Conservation (phyloP, 768 basidiomycete species). For the Thelephora aurantiotincta region DNA sequence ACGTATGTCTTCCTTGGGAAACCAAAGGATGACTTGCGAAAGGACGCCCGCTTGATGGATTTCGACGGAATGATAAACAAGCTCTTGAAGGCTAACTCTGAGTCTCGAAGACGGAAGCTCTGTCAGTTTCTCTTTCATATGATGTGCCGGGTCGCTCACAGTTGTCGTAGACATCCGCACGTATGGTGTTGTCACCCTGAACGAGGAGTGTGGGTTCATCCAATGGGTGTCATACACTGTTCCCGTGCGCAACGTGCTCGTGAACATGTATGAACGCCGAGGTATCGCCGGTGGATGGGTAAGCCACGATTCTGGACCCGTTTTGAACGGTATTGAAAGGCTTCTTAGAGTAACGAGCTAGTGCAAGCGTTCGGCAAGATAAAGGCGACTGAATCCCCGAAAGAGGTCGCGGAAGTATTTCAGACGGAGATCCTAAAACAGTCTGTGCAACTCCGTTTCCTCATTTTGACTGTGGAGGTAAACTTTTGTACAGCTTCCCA, state of each 20-base stretch:
- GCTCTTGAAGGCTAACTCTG: constrained; percentile 83
- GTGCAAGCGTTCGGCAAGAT: constrained; percentile 30
- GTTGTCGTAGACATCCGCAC: constrained; percentile 68
- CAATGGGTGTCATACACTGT: constrained; percentile 97
- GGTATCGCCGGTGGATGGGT: constrained; percentile 33
- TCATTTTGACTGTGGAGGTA: neutral
- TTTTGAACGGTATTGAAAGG: neutral
- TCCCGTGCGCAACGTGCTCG: constrained; percentile 64
- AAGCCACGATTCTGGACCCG: constrained; percentile 10
- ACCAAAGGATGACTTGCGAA: constrained; percentile 92
- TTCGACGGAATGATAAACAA: constrained; percentile 98
- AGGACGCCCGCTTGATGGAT: constrained; percentile 96
- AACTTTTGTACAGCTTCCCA: constrained; percentile 35
- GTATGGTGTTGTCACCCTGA: constrained; percentile 95
- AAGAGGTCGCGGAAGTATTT: constrained; percentile 39
- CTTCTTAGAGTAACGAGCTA: constrained; percentile 30
- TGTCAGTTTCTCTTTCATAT: constrained; percentile 36
- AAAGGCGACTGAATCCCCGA: constrained; percentile 30
- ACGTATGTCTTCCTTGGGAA: constrained; percentile 89
- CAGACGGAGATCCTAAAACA: constrained; percentile 35
- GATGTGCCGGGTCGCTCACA: neutral
- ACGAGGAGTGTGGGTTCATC: constrained; percentile 94
- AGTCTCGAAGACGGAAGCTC: constrained; percentile 80
- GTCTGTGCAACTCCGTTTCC: constrained; percentile 24
- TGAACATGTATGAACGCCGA: constrained; percentile 47